Conservation (phyloP, 305 asterid species). For the Solanum hybrid region DNA sequence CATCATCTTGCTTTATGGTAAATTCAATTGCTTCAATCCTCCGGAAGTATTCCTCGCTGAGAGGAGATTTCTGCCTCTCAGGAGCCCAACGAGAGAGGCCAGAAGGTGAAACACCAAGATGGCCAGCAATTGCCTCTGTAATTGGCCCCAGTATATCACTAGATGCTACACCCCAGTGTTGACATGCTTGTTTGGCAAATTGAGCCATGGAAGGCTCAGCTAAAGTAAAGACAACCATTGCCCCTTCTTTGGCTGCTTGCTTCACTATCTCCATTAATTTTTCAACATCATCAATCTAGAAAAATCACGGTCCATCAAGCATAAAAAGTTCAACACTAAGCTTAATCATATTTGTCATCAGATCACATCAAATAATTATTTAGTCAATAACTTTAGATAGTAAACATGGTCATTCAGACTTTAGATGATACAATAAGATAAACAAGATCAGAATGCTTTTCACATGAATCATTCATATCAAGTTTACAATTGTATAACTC, state of each 20-base stretch:
- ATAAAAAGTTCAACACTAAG: neutral
- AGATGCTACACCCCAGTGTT: slow-evolving; percentile 66
- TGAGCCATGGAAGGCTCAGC: slow-evolving; percentile 76
- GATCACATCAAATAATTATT: neutral
- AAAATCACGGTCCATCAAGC: neutral
- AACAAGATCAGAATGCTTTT: neutral
- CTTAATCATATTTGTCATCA: neutral
- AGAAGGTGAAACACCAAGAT: slow-evolving; percentile 71
- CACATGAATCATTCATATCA: neutral
- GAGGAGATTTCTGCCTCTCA: slow-evolving; percentile 35
- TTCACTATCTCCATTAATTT: slow-evolving; percentile 54
- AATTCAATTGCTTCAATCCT: slow-evolving; percentile 90
- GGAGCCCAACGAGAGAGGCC: slow-evolving; percentile 93
- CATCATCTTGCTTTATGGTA: slow-evolving; percentile 94
- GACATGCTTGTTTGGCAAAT: slow-evolving; percentile 65
- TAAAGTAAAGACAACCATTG: slow-evolving; percentile 59
- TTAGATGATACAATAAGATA: neutral
- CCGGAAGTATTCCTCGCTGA: slow-evolving; percentile 63
- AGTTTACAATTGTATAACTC: neutral
- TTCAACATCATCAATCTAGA: slow-evolving; percentile 59
- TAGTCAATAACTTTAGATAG: neutral
- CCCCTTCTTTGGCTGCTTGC: slow-evolving; percentile 81
- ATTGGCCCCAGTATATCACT: slow-evolving; percentile 66
- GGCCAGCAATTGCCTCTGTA: slow-evolving; percentile 65
- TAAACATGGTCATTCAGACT: neutral